Evolutionary conservation across 768 basidiomycete genomes (phyloP), one percentile per base, ranked within the genome.

Genomic region (Roridomyces roridus): DNA sequence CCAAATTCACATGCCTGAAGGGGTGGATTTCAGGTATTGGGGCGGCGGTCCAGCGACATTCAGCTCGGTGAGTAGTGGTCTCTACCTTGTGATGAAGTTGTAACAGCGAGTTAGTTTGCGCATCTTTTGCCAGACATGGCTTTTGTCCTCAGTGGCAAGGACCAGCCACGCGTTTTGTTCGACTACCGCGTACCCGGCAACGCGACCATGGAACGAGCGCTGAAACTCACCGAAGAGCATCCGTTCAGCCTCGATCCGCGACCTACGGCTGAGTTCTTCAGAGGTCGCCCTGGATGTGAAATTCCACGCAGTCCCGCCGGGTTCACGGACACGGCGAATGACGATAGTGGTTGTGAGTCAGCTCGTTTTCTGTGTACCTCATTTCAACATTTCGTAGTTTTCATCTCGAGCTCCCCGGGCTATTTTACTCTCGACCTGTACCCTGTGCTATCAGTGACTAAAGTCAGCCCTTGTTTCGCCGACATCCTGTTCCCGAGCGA

Each of bases 401-500:
- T 54, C 34, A 18, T 56, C 15, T 49, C 44, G n/a, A 60, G 58
- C 41, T 39, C 58, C 12, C 53, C 34, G 26, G 40, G 36, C 11
- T 40, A 47, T 24, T 49, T 46, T 12, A 60, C 52, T 10, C 41
- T 23, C 5, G 58, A 60, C 23, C 36, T 60, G 21, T 60, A 60
- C 42, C 58, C 58, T 24, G 20, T 60, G 24, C 18, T 60, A 21
- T 49, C 47, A 14, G 40, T 49, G 29, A 50, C 47, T 14, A 56
- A 50, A 37, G 41, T 56, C 29, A 41, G 29, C 29, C 58, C 58
- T 21, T 60, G 58, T 49, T 60, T 60, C 25, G 40, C 58, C 5
- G 58, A 60, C 31, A 60, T 60, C 26, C 18, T 60, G 29, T 52
- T 60, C 20, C 58, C 58, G 8, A 56, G 37, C 44, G 46, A 49